Conservation (phyloP, 1,284 basidiomycete species). For the Rhizoctonia solani region DNA sequence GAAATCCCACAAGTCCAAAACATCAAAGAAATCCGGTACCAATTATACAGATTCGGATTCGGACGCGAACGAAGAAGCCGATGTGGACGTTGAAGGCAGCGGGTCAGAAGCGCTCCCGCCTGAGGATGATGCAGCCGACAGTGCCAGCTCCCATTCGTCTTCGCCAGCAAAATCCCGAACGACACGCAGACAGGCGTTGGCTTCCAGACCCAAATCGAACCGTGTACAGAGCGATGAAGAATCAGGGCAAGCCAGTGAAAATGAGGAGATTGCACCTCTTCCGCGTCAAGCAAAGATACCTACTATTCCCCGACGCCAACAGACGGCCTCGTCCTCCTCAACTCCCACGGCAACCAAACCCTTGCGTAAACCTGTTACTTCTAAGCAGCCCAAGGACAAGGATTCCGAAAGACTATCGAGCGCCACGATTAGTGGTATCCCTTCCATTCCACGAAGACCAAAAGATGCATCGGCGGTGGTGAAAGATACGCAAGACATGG, state of each 20-base stretch:
- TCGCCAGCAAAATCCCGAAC: background rate
- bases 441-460: conserved; percentile 18
- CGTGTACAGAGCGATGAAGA: conserved; percentile 22
- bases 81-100: conserved; percentile 14
- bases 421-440: conserved; percentile 5
- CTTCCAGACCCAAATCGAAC: background rate
- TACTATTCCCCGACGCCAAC: conserved; percentile 9
- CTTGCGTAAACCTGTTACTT: conserved; percentile 15
- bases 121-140: conserved; percentile 11
- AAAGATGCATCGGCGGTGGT: conserved; percentile 11
- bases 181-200: background rate
- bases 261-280: background rate
- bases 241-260: background rate
- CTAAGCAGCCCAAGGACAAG: conserved; percentile 9
- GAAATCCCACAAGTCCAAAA: background rate
- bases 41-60: no score
- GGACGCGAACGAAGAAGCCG: background rate
- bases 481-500: conserved; percentile 30
- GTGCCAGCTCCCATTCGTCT: background rate
- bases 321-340: background rate
- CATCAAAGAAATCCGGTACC: background rate
- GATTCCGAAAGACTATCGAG: background rate
- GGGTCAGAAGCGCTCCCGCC: background rate
- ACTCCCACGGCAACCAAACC: conserved; percentile 2
- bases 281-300: background rate